A percentile compares a stretch with the other conserved stretches of the same genome.
Evolutionary conservation across 371 early-diverging fungal genomes (phyloP).

Genomic region (Mucor sp.): DNA sequence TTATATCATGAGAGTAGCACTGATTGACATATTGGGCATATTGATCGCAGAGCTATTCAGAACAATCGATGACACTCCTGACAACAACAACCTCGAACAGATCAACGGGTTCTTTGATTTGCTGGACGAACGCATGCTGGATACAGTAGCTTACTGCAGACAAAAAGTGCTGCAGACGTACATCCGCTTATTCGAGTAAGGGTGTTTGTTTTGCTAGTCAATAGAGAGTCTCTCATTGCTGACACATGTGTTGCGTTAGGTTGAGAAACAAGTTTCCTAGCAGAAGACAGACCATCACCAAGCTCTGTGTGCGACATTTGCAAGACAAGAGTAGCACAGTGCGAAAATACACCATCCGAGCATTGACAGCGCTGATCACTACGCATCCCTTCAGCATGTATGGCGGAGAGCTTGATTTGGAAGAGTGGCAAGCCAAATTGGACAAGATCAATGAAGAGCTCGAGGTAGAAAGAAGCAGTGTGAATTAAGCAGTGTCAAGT

Average conservation of each 20-base stretch:
- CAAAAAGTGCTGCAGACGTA: conserved; percentile 88
- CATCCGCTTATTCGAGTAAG: conserved; percentile 79
- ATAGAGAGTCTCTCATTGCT: too few relatives aligned
- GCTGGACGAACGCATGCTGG: conserved; percentile 89
- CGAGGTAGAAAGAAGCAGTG: conserved; percentile 37
- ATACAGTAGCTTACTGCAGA: conserved; percentile 80
- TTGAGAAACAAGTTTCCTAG: conserved; percentile 78
- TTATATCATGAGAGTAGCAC: conserved; percentile 79
- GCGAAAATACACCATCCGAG: conserved; percentile 87
- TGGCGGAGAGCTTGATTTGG: conserved; percentile 76
- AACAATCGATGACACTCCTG: conserved; percentile 61
- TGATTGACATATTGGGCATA: conserved; percentile 87
- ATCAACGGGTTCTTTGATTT: conserved; percentile 81
- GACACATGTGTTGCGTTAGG: conserved; percentile 6
- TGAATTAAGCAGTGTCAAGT: too few relatives aligned
- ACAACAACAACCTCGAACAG: conserved; percentile 61
- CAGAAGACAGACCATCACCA: conserved; percentile 72
- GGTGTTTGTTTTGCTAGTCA: too few relatives aligned
- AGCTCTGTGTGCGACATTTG: conserved; percentile 74
- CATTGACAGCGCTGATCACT: conserved; percentile 74
- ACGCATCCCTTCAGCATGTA: conserved; percentile 91
- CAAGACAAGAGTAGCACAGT: conserved; percentile 91
- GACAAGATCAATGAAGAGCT: conserved; percentile 65
- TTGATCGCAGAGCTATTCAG: conserved; percentile 71
- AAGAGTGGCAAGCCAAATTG: conserved; percentile 66